Evolutionary conservation across 2,329 filamentous ascomycete genomes (phyloP), one percentile per base, ranked within the genome.

Genomic region (Fusarium nygamai): DNA sequence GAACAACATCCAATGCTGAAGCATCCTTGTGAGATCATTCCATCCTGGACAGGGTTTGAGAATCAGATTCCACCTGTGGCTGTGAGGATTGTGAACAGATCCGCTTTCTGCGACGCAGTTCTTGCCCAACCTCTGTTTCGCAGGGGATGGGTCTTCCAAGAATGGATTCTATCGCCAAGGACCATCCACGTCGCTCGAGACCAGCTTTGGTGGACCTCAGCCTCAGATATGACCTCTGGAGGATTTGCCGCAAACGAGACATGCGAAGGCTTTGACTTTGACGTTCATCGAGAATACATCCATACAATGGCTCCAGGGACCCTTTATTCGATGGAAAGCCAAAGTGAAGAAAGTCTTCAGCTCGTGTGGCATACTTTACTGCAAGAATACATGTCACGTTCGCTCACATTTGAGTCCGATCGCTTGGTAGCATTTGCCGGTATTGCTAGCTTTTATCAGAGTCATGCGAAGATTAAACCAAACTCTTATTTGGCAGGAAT

Each of bases 141-240:
- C 20, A 61, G 72, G 29, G 72, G 72, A 39, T 74, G 72, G 72
- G 66, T 74, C 19, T 74, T 66, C 16, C 72, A 74, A 38, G 72
- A 74, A 39, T 74, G 69, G 72, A 72, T 74, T 44, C 65, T 74
- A 11, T 73, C 72, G 3, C 44, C 54, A 29, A 72, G 50, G 13
- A 74, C 72, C 3, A 75, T 74, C 8, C 72, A 74, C 14, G 53
- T 69, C 7, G 72, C 72, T n/a, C 58, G 61, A 29, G 69, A 74
- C 19, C 72, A 74, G 29, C 72, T 75, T 5, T 74, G 72, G 72
- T 75, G 72, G 72, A 75, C 72, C 22, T 67, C 64, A 17, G 53
- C 64, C 41, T 67, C 61, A 4, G 31, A 34, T 20, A 74, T 75
- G 72, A 67, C 51, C 7, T 66, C 58, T 31, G 61, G 46, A 17